Percentiles rank a stretch among this genome's conserved stretches.
phyloP scores from a whole-genome alignment of 352 stramenopile genomes.

The Blastocystis sp. region DNA sequence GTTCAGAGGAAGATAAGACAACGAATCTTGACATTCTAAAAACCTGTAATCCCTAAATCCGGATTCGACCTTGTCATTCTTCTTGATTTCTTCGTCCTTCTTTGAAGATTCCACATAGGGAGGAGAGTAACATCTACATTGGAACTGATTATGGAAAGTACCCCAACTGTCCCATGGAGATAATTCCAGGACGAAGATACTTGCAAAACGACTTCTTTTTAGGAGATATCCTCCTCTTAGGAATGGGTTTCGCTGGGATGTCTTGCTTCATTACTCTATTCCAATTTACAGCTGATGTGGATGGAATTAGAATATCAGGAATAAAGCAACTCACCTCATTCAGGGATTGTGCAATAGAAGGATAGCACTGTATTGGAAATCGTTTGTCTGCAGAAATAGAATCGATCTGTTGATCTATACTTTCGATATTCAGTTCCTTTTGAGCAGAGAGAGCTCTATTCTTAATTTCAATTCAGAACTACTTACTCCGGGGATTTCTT shows the following conservation, averaged over 20 bases:
- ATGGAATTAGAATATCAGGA: not conserved
- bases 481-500: not conserved
- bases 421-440: not conserved
- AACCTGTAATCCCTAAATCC: no score
- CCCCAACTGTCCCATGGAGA: not conserved
- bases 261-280: not conserved
- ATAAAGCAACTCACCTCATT: not conserved
- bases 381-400: not conserved
- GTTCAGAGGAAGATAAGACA: no score
- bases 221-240: not conserved
- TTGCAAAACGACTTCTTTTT: not conserved
- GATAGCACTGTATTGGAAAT: not conserved
- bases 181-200: not conserved
- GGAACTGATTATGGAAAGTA: not conserved
- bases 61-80: no score
- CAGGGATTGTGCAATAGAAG: not conserved
- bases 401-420: not conserved
- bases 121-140: not conserved
- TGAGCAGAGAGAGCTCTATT: not conserved
- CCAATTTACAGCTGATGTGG: not conserved
- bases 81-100: no score
- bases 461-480: not conserved
- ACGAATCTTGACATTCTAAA: no score
- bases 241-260: not conserved
- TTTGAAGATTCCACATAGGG: no score